phyloP scores from a whole-genome alignment of 2,329 filamentous ascomycete genomes.

The Aspergillus fructus region DNA sequence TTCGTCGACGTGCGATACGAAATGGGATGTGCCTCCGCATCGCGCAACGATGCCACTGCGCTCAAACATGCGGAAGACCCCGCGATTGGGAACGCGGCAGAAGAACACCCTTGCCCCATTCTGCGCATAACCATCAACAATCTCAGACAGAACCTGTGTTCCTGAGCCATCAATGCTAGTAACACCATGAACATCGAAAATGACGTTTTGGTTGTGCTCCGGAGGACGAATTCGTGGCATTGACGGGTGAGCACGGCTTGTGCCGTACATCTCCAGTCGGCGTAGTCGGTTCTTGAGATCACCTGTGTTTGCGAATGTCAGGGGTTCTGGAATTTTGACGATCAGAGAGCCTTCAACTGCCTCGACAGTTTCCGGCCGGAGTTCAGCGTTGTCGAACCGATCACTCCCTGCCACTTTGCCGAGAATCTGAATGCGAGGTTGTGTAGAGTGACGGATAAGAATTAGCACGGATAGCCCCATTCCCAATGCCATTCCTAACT shows the following conservation, averaged over 20 bases:
- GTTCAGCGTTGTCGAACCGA: conserved; percentile 80
- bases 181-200: conserved; percentile 98
- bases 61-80: conserved; percentile 71
- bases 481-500: conserved; percentile 88
- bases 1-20: conserved; percentile 80
- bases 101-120: conserved; percentile 63
- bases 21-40: conserved; percentile 74
- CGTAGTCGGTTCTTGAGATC: conserved; percentile 81
- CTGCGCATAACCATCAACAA: conserved; percentile 76
- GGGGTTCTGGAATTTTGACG: conserved; percentile 93
- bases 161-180: conserved; percentile 91
- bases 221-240: conserved; percentile 73
- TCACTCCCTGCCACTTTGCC: conserved; percentile 76
- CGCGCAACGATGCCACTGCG: conserved; percentile 81
- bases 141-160: conserved; percentile 86
- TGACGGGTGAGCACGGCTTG: conserved; percentile 77
- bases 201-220: conserved; percentile 86
- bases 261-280: conserved; percentile 88
- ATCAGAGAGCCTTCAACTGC: conserved; percentile 91
- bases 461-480: conserved; percentile 87
- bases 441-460: conserved; percentile 85
- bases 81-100: conserved; percentile 54
- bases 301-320: conserved; percentile 96
- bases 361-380: conserved; percentile 71
- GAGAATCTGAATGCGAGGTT: conserved; percentile 92